These are phyloP conservation scores for Brettanomyces anomalus DNA, from an alignment of 805 yeast genomes.

Conservation along the genomic window DNA sequence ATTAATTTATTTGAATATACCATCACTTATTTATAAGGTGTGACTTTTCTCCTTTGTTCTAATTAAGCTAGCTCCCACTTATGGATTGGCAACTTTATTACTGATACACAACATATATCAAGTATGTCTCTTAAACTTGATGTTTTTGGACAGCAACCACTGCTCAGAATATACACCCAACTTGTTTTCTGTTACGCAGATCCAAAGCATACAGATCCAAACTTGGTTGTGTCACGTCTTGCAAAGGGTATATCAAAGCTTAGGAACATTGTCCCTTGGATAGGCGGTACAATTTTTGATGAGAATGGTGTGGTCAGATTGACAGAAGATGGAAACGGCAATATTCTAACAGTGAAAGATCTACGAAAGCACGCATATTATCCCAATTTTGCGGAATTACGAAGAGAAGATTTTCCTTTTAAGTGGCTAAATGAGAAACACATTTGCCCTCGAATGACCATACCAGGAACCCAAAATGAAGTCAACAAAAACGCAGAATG, in stretches of 20 bases:
- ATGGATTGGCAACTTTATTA: too few relatives aligned
- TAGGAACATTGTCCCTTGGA: background rate
- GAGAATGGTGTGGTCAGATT: background rate
- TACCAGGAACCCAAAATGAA: constrained; percentile 1
- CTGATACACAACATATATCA: too few relatives aligned
- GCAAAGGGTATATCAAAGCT: background rate
- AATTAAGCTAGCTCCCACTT: too few relatives aligned
- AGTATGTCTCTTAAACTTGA: background rate
- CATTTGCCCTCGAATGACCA: constrained; percentile 1
- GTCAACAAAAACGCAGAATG: background rate
- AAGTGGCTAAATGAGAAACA: background rate
- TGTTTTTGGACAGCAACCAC: constrained; percentile 1
- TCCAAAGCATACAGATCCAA: background rate
- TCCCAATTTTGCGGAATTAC: background rate
- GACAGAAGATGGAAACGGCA: background rate
- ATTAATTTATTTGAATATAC: too few relatives aligned
- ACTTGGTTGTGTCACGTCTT: background rate
- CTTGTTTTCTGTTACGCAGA: background rate
- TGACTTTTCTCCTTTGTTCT: too few relatives aligned
- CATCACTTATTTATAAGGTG: too few relatives aligned
- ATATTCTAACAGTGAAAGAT: background rate
- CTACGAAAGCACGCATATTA: background rate
- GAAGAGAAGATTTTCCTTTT: background rate
- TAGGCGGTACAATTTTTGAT: background rate
- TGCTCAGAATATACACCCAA: constrained; percentile 1